Base-by-base conservation (phyloP, 345 rosid species). In the Eucalyptus polybractea region DNA sequence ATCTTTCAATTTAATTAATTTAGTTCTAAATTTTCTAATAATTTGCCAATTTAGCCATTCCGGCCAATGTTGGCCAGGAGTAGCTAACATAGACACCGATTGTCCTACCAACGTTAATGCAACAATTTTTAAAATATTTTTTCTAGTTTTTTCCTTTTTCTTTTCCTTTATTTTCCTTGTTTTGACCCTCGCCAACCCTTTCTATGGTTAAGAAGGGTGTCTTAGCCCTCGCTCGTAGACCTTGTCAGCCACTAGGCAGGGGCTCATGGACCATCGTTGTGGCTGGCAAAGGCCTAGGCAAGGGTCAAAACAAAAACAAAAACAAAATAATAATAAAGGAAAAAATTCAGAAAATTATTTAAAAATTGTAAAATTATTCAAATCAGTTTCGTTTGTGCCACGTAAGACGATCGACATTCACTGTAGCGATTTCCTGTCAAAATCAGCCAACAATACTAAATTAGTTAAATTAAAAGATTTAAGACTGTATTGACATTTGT, bases 221-320 rank as follows among this genome's bases (percentile, higher is more conserved):
- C 10, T 11, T 16, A 3, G 3, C 40, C 80, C 10, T 67, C 0
- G 3, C 1, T 10, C 1, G 0, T 4, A 1, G 21, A 8, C 40
- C 37, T 67, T 40, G 0, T 1, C 3, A 0, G 2, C 80, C 80
- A 7, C 22, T 4, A 67, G 80, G 22, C 0, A 15, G 5, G 80
- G 21, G 11, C 6, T 67, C 40, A 8, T 0, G 0, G 3, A 3
- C 80, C 11, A 33, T 67, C 1, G 6, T 67, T 67, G 40, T 67
- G 21, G 22, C 11, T 0, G 0, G 0, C 0, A 1, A 67, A n/a
- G 11, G 76, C 40, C 6, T n/a, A 67, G 6, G 40, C 10, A n/a
- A 15, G 76, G 21, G 21, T 60, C 4, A 58, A 58, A 58, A 58
- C 3, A 11, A 45, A 2, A 44, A 44, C 2, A 44, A 44, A 40